Evolutionary conservation across 2,329 filamentous ascomycete species (phyloP).

Genomic region (Fusarium humuli): DNA sequence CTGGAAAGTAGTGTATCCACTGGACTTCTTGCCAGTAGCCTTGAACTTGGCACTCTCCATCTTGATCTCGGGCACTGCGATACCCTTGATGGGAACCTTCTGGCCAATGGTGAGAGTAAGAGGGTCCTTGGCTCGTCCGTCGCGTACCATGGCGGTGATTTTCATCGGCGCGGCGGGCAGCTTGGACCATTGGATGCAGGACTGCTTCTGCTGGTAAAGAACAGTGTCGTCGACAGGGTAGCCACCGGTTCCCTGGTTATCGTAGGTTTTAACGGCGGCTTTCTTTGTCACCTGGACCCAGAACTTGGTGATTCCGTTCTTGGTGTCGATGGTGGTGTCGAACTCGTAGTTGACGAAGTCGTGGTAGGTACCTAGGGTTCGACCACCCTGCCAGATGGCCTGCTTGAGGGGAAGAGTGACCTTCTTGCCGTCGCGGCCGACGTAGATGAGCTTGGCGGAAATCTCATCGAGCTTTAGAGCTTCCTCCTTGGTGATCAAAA

Average conservation of each 20-base stretch:
- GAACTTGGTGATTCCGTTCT: conserved; percentile 49
- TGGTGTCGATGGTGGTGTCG: conserved; percentile 35
- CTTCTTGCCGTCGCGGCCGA: conserved; percentile 21
- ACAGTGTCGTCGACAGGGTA: conserved; percentile 48
- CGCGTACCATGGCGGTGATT: conserved; percentile 16
- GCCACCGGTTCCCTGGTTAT: conserved; percentile 40
- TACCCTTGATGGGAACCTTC: background rate
- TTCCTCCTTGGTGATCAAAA: conserved; percentile 24
- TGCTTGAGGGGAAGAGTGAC: background rate
- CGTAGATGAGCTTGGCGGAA: conserved; percentile 38
- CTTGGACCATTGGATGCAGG: conserved; percentile 33
- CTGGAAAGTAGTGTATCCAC: conserved; percentile 19
- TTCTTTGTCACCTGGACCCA: conserved; percentile 45
- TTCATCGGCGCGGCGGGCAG: background rate
- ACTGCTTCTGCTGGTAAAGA: conserved; percentile 44
- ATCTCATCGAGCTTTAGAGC: conserved; percentile 21
- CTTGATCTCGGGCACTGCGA: conserved; percentile 4
- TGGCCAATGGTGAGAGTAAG: conserved; percentile 7
- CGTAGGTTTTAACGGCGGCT: conserved; percentile 39
- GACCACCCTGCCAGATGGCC: conserved; percentile 21
- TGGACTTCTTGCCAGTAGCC: conserved; percentile 28
- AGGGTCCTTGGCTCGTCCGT: conserved; percentile 10
- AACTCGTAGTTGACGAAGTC: conserved; percentile 50
- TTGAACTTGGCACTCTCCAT: conserved; percentile 12
- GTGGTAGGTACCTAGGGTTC: conserved; percentile 40